Evolutionary conservation across 805 yeast genomes (phyloP).

Genomic region (Saccharomycopsis sp.): DNA sequence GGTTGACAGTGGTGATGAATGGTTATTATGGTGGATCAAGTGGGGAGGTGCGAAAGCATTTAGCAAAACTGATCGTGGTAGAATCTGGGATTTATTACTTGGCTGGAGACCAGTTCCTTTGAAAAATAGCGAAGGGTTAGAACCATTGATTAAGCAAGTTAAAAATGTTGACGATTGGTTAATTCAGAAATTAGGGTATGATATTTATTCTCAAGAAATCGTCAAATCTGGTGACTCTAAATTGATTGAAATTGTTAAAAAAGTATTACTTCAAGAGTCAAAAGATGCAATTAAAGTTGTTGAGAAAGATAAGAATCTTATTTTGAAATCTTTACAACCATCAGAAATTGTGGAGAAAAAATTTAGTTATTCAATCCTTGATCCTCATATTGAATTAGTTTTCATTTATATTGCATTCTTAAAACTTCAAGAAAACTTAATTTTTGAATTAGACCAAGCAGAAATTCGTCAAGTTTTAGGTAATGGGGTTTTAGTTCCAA

Average conservation of each 20-base stretch:
- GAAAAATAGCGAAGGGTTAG: neutral
- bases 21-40: constrained; percentile 94
- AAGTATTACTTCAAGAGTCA: constrained; percentile 2
- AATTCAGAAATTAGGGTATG: constrained; percentile 7
- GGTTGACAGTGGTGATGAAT: constrained; percentile 57
- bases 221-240: neutral
- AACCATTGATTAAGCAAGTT: neutral
- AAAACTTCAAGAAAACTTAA: constrained; percentile 66
- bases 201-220: constrained; percentile 1
- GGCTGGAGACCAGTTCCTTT: constrained; percentile 50
- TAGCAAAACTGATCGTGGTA: constrained; percentile 71
- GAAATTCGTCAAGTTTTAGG: constrained; percentile 75
- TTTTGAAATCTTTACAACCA: neutral
- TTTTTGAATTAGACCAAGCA: constrained; percentile 81
- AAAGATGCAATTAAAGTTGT: neutral
- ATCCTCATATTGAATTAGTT: constrained; percentile 66
- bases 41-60: constrained; percentile 83
- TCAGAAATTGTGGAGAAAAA: neutral
- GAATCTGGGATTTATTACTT: constrained; percentile 79
- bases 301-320: neutral
- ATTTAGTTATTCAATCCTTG: constrained; percentile 49
- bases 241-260: neutral
- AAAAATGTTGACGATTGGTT: constrained; percentile 6
- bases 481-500: constrained; percentile 11
- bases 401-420: constrained; percentile 71